A percentile compares a stretch with the other conserved stretches of the same genome.
Evolutionary conservation across 805 yeast genomes (phyloP).

Genomic region (Candida oleophila): DNA sequence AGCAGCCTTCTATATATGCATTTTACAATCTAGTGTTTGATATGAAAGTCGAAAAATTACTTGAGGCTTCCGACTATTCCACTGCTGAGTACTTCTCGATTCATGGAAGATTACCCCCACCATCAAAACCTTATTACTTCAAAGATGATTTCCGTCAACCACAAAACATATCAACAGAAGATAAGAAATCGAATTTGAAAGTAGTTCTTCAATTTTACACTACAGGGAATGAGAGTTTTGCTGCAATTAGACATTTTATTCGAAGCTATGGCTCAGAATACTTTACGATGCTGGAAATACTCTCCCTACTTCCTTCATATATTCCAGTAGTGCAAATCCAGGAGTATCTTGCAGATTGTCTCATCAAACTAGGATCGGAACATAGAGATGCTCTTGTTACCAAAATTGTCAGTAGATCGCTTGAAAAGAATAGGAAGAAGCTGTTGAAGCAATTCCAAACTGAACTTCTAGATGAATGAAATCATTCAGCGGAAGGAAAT

Average conservation of each 20-base stretch:
- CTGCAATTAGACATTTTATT: constrained; percentile 29
- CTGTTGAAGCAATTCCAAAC: neutral
- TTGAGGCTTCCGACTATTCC: constrained; percentile 28
- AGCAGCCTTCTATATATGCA: neutral
- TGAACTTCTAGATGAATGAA: neutral
- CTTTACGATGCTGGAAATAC: constrained; percentile 23
- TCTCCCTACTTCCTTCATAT: constrained; percentile 28
- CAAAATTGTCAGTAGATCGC: constrained; percentile 30
- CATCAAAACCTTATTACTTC: constrained; percentile 17
- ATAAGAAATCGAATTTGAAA: constrained; percentile 11
- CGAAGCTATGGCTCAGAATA: constrained; percentile 18
- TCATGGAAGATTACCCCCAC: constrained; percentile 19
- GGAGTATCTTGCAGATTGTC: constrained; percentile 21
- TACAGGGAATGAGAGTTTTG: constrained; percentile 5
- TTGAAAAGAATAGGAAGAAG: constrained; percentile 23
- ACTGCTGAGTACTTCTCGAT: constrained; percentile 33
- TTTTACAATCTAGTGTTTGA: neutral
- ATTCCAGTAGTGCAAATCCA: constrained; percentile 28
- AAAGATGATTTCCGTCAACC: neutral
- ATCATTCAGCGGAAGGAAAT: neutral
- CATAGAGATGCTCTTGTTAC: constrained; percentile 17
- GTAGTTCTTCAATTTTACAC: constrained; percentile 18
- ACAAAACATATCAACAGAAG: neutral
- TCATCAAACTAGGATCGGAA: constrained; percentile 19
- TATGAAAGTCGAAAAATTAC: constrained; percentile 8